Percentiles rank a stretch among this genome's conserved stretches.
Evolutionary conservation across 1,284 basidiomycete genomes (phyloP).

Genomic region (Cutaneotrichosporon cavernicola): DNA sequence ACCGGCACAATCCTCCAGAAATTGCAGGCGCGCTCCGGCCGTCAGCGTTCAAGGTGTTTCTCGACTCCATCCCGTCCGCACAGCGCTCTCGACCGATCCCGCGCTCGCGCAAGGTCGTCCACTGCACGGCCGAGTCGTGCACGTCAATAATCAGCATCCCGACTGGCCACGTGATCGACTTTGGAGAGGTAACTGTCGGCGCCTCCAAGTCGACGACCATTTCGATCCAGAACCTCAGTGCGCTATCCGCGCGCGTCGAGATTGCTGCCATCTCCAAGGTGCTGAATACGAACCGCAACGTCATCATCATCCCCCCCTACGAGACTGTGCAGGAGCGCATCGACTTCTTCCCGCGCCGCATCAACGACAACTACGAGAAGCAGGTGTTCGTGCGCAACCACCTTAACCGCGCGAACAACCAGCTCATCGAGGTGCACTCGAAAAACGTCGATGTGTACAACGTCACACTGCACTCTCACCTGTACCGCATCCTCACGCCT

Average conservation of each 20-base stretch:
- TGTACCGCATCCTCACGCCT: conserved; percentile 58
- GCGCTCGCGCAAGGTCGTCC: conserved; percentile 24
- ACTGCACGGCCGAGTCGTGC: conserved; percentile 54
- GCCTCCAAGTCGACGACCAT: conserved; percentile 53
- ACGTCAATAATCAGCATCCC: conserved; percentile 55
- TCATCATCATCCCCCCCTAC: conserved; percentile 55
- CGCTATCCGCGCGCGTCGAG: conserved; percentile 55
- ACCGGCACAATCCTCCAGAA: conserved; percentile 40
- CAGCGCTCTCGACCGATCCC: conserved; percentile 22
- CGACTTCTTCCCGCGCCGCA: conserved; percentile 57
- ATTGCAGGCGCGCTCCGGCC: conserved; percentile 51
- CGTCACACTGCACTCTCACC: conserved; percentile 57
- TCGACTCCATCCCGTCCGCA: conserved; percentile 51
- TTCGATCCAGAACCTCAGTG: conserved; percentile 53
- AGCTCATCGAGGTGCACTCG: conserved; percentile 56
- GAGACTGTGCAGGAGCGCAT: conserved; percentile 56
- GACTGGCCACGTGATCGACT: conserved; percentile 52
- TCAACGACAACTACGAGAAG: conserved; percentile 57
- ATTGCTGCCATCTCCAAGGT: conserved; percentile 58
- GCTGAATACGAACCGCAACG: conserved; percentile 55
- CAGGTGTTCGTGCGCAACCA: conserved; percentile 55
- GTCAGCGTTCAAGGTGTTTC: conserved; percentile 53
- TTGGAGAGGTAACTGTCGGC: conserved; percentile 57
- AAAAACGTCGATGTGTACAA: conserved; percentile 57
- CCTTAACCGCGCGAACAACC: conserved; percentile 49